These are phyloP conservation scores for Cladosporium colombiae DNA, from an alignment of 2,329 filamentous ascomycete genomes.

Conservation along the genomic window DNA sequence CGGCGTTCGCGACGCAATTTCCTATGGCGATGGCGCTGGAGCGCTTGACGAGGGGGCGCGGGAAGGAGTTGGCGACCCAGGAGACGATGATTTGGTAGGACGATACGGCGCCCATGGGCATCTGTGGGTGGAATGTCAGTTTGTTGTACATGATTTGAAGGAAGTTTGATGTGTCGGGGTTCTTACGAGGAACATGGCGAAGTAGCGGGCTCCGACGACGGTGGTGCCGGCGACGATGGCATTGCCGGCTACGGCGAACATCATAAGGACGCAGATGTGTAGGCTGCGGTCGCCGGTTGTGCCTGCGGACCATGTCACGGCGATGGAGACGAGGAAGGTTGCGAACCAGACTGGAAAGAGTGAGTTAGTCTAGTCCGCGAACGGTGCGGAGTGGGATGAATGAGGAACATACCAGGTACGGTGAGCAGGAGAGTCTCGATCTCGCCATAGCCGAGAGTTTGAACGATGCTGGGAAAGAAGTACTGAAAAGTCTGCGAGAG, in stretches of 20 bases:
- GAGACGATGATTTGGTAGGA: constrained; percentile 37
- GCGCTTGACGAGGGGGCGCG: constrained; percentile 39
- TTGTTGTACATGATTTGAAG: no score
- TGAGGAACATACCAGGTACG: constrained; percentile 31
- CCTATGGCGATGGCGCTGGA: constrained; percentile 35
- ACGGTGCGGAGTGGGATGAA: background rate
- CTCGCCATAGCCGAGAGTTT: constrained; percentile 59
- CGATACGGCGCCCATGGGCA: constrained; percentile 29
- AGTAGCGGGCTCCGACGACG: constrained; percentile 56
- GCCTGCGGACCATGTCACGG: constrained; percentile 58
- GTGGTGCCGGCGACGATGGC: constrained; percentile 57
- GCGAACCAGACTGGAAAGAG: constrained; percentile 54
- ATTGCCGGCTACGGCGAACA: constrained; percentile 56
- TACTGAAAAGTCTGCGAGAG: constrained; percentile 62
- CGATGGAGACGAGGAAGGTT: constrained; percentile 55
- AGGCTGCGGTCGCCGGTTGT: constrained; percentile 56
- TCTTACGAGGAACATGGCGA: constrained; percentile 59
- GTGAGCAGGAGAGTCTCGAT: constrained; percentile 60
- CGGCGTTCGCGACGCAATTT: constrained; percentile 38
- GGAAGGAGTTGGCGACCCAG: constrained; percentile 31
- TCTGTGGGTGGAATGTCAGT: background rate
- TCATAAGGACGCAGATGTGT: constrained; percentile 58
- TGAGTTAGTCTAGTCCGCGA: background rate
- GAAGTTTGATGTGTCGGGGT: no score
- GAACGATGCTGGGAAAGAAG: constrained; percentile 66